Base-by-base conservation (phyloP, 495 filamentous ascomycete genomes). In the Xylaria flabelliformis region DNA sequence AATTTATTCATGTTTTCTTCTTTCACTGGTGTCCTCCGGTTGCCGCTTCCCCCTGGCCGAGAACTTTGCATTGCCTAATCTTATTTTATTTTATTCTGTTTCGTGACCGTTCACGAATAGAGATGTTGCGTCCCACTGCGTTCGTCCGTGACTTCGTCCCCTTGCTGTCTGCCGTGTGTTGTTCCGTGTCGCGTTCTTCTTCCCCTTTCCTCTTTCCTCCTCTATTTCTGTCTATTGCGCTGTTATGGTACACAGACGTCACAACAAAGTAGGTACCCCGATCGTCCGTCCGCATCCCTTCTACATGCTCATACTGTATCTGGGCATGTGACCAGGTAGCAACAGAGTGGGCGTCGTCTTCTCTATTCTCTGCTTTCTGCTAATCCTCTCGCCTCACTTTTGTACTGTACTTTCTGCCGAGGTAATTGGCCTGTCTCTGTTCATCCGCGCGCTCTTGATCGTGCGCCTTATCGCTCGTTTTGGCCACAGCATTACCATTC, bases 401-500 rank as follows among this genome's bases (percentile, higher is more conserved):
- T 15, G 12, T 29, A 42, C 36, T 36, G 1, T 9, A 36, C 44
- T 24, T 50, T 48, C 50, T 46, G 44, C 42, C 21, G 6, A 3
- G 29, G 21, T 66, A 3, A 7, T 50, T 51, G 48, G 21, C 21
- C 29, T 3, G 17, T 66, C 56, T 10, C 58, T 61, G 24, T 21
- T 61, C 2, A 17, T 21, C 19, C 9, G 13, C 8, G 44, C 24
- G 64, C 46, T 53, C 19, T 32, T 67, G 67, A 55, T 61, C 26
- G 39, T 50, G 53, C 67, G 21, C 21, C 24, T 64, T 55, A 24
- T 64, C 46, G 50, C 59, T 71, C 46, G 46, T 56, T 64, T 50
- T 24, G 26, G 48, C 34, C 69, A 44, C 50, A 8, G 48, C 36
- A 46, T 55, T 55, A 8, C 19, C 46, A 64, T 46, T 13, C 24